Percentiles rank a stretch among this genome's conserved stretches.
These are phyloP conservation scores for Ustilaginoidea virens DNA, from an alignment of 2,329 filamentous ascomycete genomes.

Conservation along the genomic window DNA sequence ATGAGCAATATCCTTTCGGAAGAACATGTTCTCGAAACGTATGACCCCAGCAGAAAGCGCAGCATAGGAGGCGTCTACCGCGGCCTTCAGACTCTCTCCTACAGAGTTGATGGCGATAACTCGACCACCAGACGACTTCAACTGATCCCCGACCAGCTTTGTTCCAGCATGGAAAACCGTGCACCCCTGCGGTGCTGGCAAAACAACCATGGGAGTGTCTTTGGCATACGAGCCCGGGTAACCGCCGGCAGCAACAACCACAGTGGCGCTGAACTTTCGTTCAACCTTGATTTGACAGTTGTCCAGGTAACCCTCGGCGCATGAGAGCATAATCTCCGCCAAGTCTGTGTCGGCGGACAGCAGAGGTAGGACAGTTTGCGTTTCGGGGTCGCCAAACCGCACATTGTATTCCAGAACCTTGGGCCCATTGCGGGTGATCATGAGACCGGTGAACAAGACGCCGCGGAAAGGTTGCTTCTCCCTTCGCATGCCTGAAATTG, in stretches of 20 bases:
- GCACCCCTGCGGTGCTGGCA: constrained; percentile 24
- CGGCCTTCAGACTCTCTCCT: constrained; percentile 55
- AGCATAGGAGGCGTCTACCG: constrained; percentile 76
- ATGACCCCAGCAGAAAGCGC: constrained; percentile 55
- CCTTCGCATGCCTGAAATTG: constrained; percentile 71
- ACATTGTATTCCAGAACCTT: constrained; percentile 89
- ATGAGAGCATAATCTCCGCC: constrained; percentile 77
- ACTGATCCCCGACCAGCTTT: constrained; percentile 39
- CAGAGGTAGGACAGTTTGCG: constrained; percentile 70
- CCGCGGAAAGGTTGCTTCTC: constrained; percentile 63
- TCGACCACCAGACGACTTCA: constrained; percentile 71
- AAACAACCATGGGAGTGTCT: constrained; percentile 45
- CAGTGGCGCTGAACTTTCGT: constrained; percentile 64
- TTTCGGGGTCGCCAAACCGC: constrained; percentile 83
- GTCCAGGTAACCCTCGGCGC: constrained; percentile 58
- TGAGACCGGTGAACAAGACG: constrained; percentile 77
- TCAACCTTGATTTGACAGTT: constrained; percentile 53
- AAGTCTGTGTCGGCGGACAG: constrained; percentile 68
- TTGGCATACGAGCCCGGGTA: constrained; percentile 82
- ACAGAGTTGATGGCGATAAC: constrained; percentile 88
- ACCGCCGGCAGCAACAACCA: constrained; percentile 84
- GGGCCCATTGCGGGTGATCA: constrained; percentile 71
- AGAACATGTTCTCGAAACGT: constrained; percentile 80
- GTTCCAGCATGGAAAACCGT: constrained; percentile 93
- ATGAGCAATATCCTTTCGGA: constrained; percentile 81